These are phyloP conservation scores for Colletotrichum somersetense DNA, from an alignment of 2,329 filamentous ascomycete genomes.

Conservation along the genomic window DNA sequence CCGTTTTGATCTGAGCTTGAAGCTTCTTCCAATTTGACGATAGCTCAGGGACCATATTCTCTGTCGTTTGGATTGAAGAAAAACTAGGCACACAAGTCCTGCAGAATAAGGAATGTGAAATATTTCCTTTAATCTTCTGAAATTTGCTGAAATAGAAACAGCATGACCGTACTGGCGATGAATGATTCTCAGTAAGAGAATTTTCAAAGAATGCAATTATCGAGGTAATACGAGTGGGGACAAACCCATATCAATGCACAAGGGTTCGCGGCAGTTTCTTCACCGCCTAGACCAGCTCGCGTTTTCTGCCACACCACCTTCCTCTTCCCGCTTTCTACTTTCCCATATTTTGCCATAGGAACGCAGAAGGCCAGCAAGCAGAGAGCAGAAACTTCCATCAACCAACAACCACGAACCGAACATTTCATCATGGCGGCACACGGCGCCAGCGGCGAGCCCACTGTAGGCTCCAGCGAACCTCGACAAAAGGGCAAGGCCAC, in stretches of 20 bases:
- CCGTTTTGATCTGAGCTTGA: slow-evolving; percentile 70
- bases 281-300: slow-evolving; percentile 32
- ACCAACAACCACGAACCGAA: slow-evolving; percentile 16
- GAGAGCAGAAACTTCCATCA: slow-evolving; percentile 21
- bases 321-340: slow-evolving; percentile 7
- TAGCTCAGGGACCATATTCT: slow-evolving; percentile 60
- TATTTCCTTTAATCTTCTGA: neutral
- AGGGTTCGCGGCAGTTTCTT: slow-evolving; percentile 27
- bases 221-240: neutral
- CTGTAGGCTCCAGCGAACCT: slow-evolving; percentile 69
- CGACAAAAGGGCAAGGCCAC: slow-evolving; percentile 85
- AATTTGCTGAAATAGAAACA: neutral
- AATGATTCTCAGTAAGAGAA: slow-evolving; percentile 3
- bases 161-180: neutral
- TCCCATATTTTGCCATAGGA: slow-evolving; percentile 12
- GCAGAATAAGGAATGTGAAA: neutral
- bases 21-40: slow-evolving; percentile 85
- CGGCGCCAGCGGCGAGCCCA: slow-evolving; percentile 62
- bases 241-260: neutral
- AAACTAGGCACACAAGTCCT: neutral
- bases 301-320: slow-evolving; percentile 41
- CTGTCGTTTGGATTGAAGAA: neutral
- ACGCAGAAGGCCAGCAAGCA: neutral
- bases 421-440: slow-evolving; percentile 66
- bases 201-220: slow-evolving; percentile 36